These are phyloP conservation scores for Erysimum cheiri DNA, from an alignment of 441 rosid species.

Conservation along the genomic window DNA sequence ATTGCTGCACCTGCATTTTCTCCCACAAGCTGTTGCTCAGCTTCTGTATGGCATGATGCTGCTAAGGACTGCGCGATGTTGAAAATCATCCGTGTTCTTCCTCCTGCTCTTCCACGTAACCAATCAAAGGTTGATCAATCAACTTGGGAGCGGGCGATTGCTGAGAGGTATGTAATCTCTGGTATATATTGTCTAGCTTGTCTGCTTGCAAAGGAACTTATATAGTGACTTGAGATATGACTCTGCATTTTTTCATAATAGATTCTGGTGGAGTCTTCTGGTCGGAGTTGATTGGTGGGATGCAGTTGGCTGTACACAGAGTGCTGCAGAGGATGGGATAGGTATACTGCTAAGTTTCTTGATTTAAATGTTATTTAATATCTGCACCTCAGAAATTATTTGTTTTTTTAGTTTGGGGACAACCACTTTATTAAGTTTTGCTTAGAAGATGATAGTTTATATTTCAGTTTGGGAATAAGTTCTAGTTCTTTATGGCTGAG, in stretches of 20 bases:
- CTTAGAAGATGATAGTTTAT: constrained; percentile 9
- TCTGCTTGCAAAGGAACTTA: constrained; percentile 3
- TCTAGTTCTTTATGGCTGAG: constrained; percentile 12
- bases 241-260: constrained; percentile 44
- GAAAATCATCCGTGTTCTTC: constrained; percentile 96
- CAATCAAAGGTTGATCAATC: constrained; percentile 80
- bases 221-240: background rate
- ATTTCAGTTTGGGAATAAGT: background rate
- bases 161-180: constrained; percentile 77
- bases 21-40: constrained; percentile 99
- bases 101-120: constrained; percentile 84
- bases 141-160: constrained; percentile 96
- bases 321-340: constrained; percentile 99
- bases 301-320: constrained; percentile 99
- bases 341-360: constrained; percentile 55
- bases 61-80: constrained; percentile 84
- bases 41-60: constrained; percentile 96
- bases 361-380: constrained; percentile 10
- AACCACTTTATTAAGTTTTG: background rate
- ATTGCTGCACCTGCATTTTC: constrained; percentile 99
- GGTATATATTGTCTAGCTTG: background rate
- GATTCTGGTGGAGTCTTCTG: constrained; percentile 99
- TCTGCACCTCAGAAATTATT: constrained; percentile 4
- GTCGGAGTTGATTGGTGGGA: constrained; percentile 99
- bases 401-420: background rate